Conservation (phyloP, 2,329 filamentous ascomycete genomes). For the Fusarium caatingaense region DNA sequence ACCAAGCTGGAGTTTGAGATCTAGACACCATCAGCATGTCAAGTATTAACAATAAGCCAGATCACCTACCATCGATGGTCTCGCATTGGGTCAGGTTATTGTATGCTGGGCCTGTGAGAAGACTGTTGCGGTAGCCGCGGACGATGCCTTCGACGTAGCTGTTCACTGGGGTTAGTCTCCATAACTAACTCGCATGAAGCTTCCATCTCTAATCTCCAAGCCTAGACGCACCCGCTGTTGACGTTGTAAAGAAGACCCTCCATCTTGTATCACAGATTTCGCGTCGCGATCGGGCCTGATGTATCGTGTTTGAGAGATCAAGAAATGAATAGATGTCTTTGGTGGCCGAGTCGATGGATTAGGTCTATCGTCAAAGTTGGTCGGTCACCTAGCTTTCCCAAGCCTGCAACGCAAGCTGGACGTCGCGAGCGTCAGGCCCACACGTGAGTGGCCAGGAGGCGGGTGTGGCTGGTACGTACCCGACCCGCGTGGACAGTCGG, state of each 20-base stretch:
- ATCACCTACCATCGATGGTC: slow-evolving; percentile 84
- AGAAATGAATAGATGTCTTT: slow-evolving; percentile 15
- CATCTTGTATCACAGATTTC: slow-evolving; percentile 64
- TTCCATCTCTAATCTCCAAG: slow-evolving; percentile 10
- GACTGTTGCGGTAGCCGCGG: slow-evolving; percentile 93
- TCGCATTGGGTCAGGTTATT: slow-evolving; percentile 97
- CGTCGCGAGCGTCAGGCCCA: slow-evolving; percentile 33
- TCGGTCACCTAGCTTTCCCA: slow-evolving; percentile 45
- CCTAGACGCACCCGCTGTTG: slow-evolving; percentile 79
- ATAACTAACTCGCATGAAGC: slow-evolving; percentile 30
- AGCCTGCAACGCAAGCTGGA: slow-evolving; percentile 41
- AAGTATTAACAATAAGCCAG: not conserved
- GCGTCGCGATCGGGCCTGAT: slow-evolving; percentile 5
- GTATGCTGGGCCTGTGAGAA: slow-evolving; percentile 92
- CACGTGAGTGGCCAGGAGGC: slow-evolving; percentile 46
- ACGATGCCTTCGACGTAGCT: slow-evolving; percentile 98
- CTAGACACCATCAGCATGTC: slow-evolving; percentile 59
- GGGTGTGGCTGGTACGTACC: slow-evolving; percentile 27
- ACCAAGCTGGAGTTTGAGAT: slow-evolving; percentile 96
- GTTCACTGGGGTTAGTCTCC: slow-evolving; percentile 48
- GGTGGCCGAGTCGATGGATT: slow-evolving; percentile 34
- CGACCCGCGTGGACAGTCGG: slow-evolving; percentile 24
- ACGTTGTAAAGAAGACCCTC: slow-evolving; percentile 96
- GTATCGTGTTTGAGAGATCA: slow-evolving; percentile 7
- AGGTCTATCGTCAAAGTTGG: slow-evolving; percentile 41